phyloP scores from a whole-genome alignment of 2,329 filamentous ascomycete genomes.

The Pleurostoma richardsiae region DNA sequence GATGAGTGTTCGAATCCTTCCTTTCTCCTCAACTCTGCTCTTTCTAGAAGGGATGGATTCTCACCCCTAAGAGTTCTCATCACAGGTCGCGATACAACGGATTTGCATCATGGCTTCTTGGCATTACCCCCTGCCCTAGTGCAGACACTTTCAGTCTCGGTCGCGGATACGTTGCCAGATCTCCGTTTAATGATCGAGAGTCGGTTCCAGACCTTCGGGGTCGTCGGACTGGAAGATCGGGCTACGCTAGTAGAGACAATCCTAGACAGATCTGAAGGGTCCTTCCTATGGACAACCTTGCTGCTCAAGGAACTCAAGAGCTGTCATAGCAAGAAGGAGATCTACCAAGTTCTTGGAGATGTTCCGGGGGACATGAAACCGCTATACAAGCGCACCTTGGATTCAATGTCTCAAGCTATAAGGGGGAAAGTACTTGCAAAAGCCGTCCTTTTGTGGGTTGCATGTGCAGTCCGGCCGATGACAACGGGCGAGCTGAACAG shows the following conservation, averaged over 20 bases:
- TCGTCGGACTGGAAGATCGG: slow-evolving; percentile 12
- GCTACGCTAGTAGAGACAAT: slow-evolving; percentile 19
- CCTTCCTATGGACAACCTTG: slow-evolving; percentile 28
- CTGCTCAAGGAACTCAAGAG: slow-evolving; percentile 22
- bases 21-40: slow-evolving; percentile 13
- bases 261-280: slow-evolving; percentile 26
- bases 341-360: slow-evolving; percentile 21
- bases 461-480: slow-evolving; percentile 25
- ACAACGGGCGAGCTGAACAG: slow-evolving; percentile 24
- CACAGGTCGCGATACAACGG: slow-evolving; percentile 12
- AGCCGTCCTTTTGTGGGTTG: slow-evolving; percentile 28
- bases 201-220: neutral
- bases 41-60: slow-evolving; percentile 9
- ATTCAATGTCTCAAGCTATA: slow-evolving; percentile 18
- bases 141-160: slow-evolving; percentile 9
- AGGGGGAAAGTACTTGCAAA: slow-evolving; percentile 21
- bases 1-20: slow-evolving; percentile 22
- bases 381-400: slow-evolving; percentile 24
- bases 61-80: slow-evolving; percentile 16
- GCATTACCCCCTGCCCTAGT: neutral
- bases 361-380: slow-evolving; percentile 26
- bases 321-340: slow-evolving; percentile 21
- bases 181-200: slow-evolving; percentile 4
- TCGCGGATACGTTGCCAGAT: slow-evolving; percentile 13
- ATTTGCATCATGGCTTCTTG: slow-evolving; percentile 4